A percentile compares a stretch with the other conserved stretches of the same genome.
Conservation (phyloP, 345 rosid genomes). For the Turritis glabra region DNA sequence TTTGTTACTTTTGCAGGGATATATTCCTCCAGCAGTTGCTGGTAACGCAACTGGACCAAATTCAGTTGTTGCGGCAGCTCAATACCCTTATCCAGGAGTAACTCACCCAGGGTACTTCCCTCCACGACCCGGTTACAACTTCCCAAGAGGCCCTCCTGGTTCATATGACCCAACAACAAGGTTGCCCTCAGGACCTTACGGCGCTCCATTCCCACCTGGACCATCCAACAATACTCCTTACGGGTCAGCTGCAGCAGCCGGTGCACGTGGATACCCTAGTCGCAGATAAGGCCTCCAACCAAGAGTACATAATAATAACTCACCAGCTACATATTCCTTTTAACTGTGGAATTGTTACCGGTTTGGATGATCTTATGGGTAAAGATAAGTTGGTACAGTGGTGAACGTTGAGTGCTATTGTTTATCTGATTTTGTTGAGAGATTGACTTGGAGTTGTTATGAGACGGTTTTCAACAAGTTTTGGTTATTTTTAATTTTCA, state of each 20-base stretch:
- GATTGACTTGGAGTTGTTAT: no score
- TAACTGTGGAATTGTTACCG: background rate
- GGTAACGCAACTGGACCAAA: constrained; percentile 41
- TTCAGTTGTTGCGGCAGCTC: constrained; percentile 30
- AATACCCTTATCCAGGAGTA: constrained; percentile 50
- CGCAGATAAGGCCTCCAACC: constrained; percentile 49
- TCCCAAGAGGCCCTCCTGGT: constrained; percentile 41
- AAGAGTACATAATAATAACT: constrained; percentile 22
- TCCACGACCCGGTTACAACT: constrained; percentile 49
- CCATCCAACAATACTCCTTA: constrained; percentile 49
- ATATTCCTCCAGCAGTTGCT: constrained; percentile 41
- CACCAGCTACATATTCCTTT: constrained; percentile 1
- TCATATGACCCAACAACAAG: constrained; percentile 44
- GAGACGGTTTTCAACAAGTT: no score
- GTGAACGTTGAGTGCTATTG: constrained; percentile 2
- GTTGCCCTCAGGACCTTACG: constrained; percentile 42
- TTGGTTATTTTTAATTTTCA: no score
- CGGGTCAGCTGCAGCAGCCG: constrained; percentile 66
- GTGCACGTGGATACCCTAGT: constrained; percentile 57
- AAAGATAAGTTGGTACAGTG: constrained; percentile 11
- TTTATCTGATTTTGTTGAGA: constrained; percentile 8
- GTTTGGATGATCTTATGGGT: constrained; percentile 15
- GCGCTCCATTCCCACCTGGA: constrained; percentile 44
- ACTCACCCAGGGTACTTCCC: constrained; percentile 59
- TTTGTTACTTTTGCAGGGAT: constrained; percentile 44